Conservation (phyloP, 768 basidiomycete species). For the Lentinula raphanica region DNA sequence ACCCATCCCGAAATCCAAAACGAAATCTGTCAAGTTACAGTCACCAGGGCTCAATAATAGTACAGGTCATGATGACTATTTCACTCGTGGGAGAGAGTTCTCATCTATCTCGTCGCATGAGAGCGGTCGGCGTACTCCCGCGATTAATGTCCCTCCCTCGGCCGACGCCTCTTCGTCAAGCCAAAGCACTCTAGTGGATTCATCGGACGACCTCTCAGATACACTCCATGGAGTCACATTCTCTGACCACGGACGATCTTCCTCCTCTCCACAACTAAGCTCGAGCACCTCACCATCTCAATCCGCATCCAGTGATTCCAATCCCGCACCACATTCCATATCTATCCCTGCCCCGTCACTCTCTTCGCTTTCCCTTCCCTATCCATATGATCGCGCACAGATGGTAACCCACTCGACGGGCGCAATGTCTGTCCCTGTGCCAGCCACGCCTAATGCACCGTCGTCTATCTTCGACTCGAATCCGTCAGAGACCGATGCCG, state of each 20-base stretch:
- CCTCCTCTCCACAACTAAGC: not conserved
- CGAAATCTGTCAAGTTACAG: not conserved
- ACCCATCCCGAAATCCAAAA: not conserved
- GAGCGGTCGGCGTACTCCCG: not conserved
- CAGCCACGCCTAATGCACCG: not conserved
- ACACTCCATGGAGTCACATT: not conserved
- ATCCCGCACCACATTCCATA: not conserved
- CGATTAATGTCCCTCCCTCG: not conserved
- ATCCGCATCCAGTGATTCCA: not conserved
- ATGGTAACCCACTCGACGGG: not conserved
- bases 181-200: not conserved
- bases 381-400: not conserved
- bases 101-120: not conserved
- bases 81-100: constrained; percentile 2
- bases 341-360: not conserved
- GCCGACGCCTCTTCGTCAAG: not conserved
- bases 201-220: not conserved
- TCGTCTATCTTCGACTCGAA: not conserved
- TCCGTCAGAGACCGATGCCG: not conserved
- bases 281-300: not conserved
- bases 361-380: not conserved
- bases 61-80: constrained; percentile 3
- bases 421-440: constrained; percentile 1
- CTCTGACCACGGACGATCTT: not conserved
- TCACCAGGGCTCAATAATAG: not conserved